These are phyloP conservation scores for Monosporascus sp. DNA, from an alignment of 2,329 filamentous ascomycete species.

Conservation along the genomic window DNA sequence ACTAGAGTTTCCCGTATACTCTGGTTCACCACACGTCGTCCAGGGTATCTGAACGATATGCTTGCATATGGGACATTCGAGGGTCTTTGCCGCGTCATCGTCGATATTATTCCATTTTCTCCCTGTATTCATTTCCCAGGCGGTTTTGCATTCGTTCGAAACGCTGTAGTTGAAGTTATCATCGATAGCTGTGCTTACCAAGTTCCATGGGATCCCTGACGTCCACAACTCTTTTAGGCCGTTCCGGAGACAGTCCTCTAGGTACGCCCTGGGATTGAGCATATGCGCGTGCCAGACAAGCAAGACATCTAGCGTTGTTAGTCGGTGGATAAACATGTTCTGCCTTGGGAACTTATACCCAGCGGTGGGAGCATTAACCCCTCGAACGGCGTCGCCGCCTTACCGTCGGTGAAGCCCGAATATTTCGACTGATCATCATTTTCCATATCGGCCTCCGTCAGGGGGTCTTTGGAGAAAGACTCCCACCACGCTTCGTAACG, in stretches of 20 bases:
- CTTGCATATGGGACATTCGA: conserved; percentile 54
- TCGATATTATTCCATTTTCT: conserved; percentile 55
- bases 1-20: conserved; percentile 27
- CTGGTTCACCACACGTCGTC: conserved; percentile 46
- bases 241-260: conserved; percentile 65
- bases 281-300: conserved; percentile 79
- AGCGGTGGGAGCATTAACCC: conserved; percentile 49
- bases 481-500: conserved; percentile 65
- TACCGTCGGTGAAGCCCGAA: conserved; percentile 24
- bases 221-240: conserved; percentile 53
- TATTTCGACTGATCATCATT: conserved; percentile 20
- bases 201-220: conserved; percentile 60
- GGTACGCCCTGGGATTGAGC: conserved; percentile 69
- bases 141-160: conserved; percentile 34
- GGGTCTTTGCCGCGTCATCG: conserved; percentile 40
- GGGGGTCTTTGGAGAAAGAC: conserved; percentile 21
- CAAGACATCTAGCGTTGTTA: conserved; percentile 52
- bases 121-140: conserved; percentile 45
- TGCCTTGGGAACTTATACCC: conserved; percentile 34
- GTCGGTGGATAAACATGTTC: conserved; percentile 12
- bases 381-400: conserved; percentile 29
- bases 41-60: conserved; percentile 44
- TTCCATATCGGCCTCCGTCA: conserved; percentile 34
- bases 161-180: conserved; percentile 52
- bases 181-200: conserved; percentile 54